These are phyloP conservation scores for Epichloe amarillans DNA, from an alignment of 2,329 filamentous ascomycete species.

Conservation along the genomic window DNA sequence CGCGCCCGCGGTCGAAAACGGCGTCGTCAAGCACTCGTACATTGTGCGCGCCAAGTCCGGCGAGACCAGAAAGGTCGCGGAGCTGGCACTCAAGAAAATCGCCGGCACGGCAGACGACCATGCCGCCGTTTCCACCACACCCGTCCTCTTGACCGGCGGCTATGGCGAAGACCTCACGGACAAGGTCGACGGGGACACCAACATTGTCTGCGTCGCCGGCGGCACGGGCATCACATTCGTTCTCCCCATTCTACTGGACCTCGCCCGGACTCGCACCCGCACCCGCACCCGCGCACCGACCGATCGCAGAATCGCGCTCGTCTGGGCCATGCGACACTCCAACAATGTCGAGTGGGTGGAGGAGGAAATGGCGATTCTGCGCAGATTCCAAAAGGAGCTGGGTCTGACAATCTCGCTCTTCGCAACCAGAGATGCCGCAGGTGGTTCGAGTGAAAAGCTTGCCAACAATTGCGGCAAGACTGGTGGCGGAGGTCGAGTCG, in stretches of 20 bases:
- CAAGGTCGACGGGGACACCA: slow-evolving; percentile 25
- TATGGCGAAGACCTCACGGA: slow-evolving; percentile 42
- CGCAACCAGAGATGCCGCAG: slow-evolving; percentile 37
- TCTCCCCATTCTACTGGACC: slow-evolving; percentile 21
- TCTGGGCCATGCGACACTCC: slow-evolving; percentile 48
- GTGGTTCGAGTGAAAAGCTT: slow-evolving; percentile 7
- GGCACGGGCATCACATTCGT: slow-evolving; percentile 29
- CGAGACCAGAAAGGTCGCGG: slow-evolving; percentile 43
- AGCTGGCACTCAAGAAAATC: slow-evolving; percentile 26
- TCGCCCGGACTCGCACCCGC: slow-evolving; percentile 25
- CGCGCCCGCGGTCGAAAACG: slow-evolving; percentile 28
- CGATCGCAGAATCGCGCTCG: slow-evolving; percentile 40
- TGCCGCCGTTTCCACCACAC: slow-evolving; percentile 27
- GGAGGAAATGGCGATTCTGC: slow-evolving; percentile 39
- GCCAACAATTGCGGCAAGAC: slow-evolving; percentile 4
- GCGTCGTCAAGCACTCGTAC: slow-evolving; percentile 37
- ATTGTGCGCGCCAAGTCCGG: slow-evolving; percentile 44
- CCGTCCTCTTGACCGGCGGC: slow-evolving; percentile 48
- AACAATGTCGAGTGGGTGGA: slow-evolving; percentile 45
- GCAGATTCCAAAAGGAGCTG: slow-evolving; percentile 20
- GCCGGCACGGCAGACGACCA: slow-evolving; percentile 12
- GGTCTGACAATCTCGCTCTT: slow-evolving; percentile 42
- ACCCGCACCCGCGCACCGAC: slow-evolving; percentile 27
- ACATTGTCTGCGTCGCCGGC: slow-evolving; percentile 26
- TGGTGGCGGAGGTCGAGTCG: slow-evolving; percentile 6